phyloP scores from a whole-genome alignment of 768 basidiomycete species.

The Naganishia antarctica region DNA sequence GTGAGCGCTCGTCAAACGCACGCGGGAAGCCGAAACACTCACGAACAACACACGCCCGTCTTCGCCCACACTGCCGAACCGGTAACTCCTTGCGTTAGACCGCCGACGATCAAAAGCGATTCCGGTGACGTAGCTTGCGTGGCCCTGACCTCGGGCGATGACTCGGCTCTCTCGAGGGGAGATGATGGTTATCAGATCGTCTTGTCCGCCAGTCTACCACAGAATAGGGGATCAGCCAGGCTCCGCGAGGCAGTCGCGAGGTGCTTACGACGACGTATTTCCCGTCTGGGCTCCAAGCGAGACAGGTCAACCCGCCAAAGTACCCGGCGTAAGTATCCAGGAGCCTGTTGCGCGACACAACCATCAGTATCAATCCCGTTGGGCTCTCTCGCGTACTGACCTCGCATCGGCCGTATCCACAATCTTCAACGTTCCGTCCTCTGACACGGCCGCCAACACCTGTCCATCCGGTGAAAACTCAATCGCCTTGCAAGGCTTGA shows the following conservation, averaged over 20 bases:
- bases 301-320: conserved; percentile 72
- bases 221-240: no score
- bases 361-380: no score
- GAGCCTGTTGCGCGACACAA: conserved; percentile 62
- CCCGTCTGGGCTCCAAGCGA: conserved; percentile 93
- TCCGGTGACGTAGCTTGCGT: conserved; percentile 85
- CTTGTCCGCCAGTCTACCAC: conserved; percentile 98
- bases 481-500: conserved; percentile 59
- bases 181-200: conserved; percentile 89
- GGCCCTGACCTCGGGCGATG: conserved; percentile 92
- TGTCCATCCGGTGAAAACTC: conserved; percentile 90
- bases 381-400: conserved; percentile 53
- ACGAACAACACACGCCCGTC: conserved; percentile 83
- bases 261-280: conserved; percentile 74
- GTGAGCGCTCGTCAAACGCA: conserved; percentile 52
- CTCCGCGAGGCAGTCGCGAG: no score
- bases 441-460: conserved; percentile 80
- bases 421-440: conserved; percentile 85
- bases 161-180: conserved; percentile 91
- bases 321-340: conserved; percentile 91
- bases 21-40: conserved; percentile 40
- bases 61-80: conserved; percentile 93
- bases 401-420: conserved; percentile 82
- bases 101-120: conserved; percentile 85
- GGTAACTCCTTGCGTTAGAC: conserved; percentile 82